phyloP scores from a whole-genome alignment of 2,329 filamentous ascomycete genomes.

The Aspergillus piperis region DNA sequence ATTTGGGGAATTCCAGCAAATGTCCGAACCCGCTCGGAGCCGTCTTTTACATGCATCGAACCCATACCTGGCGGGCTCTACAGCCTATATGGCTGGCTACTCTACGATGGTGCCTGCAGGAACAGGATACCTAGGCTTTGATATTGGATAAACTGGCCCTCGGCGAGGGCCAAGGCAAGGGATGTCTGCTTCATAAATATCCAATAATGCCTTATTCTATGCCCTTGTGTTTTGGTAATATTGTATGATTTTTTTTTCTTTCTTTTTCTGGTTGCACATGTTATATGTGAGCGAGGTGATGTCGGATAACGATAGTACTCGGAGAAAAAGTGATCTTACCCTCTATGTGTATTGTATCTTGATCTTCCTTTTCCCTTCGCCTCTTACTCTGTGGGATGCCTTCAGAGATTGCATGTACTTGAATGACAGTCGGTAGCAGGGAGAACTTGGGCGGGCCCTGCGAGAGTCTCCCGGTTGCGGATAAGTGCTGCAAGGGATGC shows the following conservation, averaged over 20 bases:
- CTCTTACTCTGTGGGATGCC: not conserved
- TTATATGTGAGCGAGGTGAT: not conserved
- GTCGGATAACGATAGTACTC: not conserved
- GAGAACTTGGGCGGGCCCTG: not conserved
- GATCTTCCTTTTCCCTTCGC: not conserved
- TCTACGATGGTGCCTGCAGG: conserved; percentile 13
- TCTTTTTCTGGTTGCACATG: not conserved
- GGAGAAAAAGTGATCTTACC: not conserved
- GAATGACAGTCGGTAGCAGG: not conserved
- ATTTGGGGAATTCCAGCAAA: conserved; percentile 35
- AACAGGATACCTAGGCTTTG: conserved; percentile 17
- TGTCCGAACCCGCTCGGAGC: conserved; percentile 30
- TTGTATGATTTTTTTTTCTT: not conserved
- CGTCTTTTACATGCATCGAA: conserved; percentile 27
- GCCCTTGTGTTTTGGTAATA: not conserved
- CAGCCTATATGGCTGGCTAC: conserved; percentile 17
- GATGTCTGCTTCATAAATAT: not conserved
- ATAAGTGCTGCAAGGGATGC: not conserved
- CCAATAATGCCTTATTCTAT: not conserved
- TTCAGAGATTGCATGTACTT: not conserved
- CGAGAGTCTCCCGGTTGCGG: not conserved
- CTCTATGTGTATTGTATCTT: not conserved
- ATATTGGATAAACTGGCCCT: conserved; percentile 13
- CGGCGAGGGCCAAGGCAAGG: not conserved
- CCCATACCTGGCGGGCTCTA: conserved; percentile 22